phyloP scores from a whole-genome alignment of 768 basidiomycete genomes.

The Gautieria morchelliformis region DNA sequence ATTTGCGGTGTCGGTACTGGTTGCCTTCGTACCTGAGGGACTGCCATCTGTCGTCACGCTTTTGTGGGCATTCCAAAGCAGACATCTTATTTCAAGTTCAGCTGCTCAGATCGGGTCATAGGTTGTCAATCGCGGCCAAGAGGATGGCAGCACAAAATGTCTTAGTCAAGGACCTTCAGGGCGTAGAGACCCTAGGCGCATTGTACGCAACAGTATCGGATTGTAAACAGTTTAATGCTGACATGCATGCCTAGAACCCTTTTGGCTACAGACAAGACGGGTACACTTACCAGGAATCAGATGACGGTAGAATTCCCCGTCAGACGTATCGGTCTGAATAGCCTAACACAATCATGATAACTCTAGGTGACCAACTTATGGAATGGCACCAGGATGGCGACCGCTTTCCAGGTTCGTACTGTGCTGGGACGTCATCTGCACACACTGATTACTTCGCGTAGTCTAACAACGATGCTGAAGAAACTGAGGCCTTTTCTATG shows the following conservation, averaged over 20 bases:
- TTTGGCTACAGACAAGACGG: conserved; percentile 64
- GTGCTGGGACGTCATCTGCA: not conserved
- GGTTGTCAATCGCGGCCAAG: conserved; percentile 58
- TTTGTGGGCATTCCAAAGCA: conserved; percentile 21
- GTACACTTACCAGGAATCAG: conserved; percentile 60
- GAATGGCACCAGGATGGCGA: conserved; percentile 52
- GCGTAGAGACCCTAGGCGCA: conserved; percentile 56
- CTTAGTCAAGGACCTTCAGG: conserved; percentile 65
- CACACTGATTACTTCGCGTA: conserved; percentile 12
- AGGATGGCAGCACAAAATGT: conserved; percentile 65
- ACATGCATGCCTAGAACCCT: conserved; percentile 29
- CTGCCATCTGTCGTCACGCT: conserved; percentile 61
- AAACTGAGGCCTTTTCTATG: conserved; percentile 39
- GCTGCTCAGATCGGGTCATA: conserved; percentile 1
- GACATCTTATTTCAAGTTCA: not conserved
- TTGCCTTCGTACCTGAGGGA: conserved; percentile 54
- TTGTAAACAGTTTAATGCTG: conserved; percentile 25
- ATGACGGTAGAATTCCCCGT: conserved; percentile 40
- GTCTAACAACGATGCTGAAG: conserved; percentile 60
- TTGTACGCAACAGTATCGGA: not conserved
- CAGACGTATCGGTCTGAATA: no score
- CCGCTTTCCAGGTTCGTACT: conserved; percentile 46
- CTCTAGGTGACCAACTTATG: conserved; percentile 52
- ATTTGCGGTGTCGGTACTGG: conserved; percentile 50
- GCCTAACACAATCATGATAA: no score